A percentile compares a stretch with the other conserved stretches of the same genome.
phyloP scores from a whole-genome alignment of 495 filamentous ascomycete genomes.

The Poronia punctata region DNA sequence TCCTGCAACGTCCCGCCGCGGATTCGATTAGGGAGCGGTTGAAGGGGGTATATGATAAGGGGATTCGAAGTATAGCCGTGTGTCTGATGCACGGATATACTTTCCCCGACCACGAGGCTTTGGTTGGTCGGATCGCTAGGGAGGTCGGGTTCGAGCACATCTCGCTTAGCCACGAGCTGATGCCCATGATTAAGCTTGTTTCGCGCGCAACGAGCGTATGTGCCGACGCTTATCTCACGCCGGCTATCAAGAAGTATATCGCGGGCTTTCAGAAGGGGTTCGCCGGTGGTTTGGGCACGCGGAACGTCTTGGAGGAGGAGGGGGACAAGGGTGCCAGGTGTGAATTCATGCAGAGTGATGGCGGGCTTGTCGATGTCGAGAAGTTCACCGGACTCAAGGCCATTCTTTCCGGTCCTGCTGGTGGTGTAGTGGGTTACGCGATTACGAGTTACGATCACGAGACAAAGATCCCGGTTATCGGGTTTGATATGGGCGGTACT shows the following conservation, averaged over 20 bases:
- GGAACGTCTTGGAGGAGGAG: constrained; percentile 52
- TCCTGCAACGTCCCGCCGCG: constrained; percentile 54
- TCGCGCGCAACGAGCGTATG: constrained; percentile 87
- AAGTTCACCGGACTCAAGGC: constrained; percentile 69
- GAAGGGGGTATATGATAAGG: constrained; percentile 52
- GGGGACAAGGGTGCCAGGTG: constrained; percentile 57
- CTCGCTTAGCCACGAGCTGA: constrained; percentile 65
- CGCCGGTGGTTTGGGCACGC: constrained; percentile 58
- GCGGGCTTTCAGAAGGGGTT: constrained; percentile 77
- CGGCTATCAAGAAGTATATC: constrained; percentile 93
- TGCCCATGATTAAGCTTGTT: constrained; percentile 92
- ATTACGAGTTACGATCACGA: constrained; percentile 84
- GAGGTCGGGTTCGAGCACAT: constrained; percentile 74
- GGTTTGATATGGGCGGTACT: constrained; percentile 94
- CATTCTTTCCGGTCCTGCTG: constrained; percentile 74
- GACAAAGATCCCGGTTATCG: constrained; percentile 85
- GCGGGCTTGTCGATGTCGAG: constrained; percentile 69
- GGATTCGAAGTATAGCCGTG: constrained; percentile 65
- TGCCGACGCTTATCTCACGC: constrained; percentile 93
- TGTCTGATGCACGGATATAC: constrained; percentile 80
- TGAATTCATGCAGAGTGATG: constrained; percentile 86
- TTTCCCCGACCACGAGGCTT: constrained; percentile 65
- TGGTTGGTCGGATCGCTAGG: constrained; percentile 59
- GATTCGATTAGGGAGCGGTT: constrained; percentile 46
- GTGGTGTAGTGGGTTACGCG: constrained; percentile 88